Evolutionary conservation across 2,329 filamentous ascomycete species (phyloP).

Genomic region (Verticillium tricorpus): DNA sequence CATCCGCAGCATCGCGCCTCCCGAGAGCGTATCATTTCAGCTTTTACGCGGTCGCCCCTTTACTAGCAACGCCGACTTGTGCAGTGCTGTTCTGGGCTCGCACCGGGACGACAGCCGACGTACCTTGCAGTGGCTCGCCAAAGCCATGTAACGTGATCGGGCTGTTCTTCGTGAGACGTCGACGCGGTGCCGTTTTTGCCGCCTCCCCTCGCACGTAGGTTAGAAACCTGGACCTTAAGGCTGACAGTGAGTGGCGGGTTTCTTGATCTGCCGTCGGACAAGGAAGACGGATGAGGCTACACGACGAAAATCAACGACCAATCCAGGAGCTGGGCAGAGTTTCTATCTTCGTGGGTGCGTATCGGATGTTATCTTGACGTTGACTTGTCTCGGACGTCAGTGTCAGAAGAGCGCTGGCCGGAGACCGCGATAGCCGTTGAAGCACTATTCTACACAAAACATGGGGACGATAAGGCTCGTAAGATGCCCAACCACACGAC

Average conservation of each 20-base stretch:
- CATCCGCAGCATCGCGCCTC: conserved; percentile 10
- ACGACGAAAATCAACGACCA: background rate
- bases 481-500: background rate
- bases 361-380: background rate
- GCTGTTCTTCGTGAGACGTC: conserved; percentile 1
- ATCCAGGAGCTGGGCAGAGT: background rate
- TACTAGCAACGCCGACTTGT: background rate
- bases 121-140: conserved; percentile 4
- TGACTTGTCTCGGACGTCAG: background rate
- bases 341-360: background rate
- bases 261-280: background rate
- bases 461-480: background rate
- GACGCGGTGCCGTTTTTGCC: background rate
- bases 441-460: background rate
- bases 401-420: background rate
- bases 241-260: background rate
- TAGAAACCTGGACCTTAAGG: background rate
- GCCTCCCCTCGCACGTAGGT: background rate
- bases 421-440: background rate
- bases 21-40: conserved; percentile 5
- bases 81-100: background rate
- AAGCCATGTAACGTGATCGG: conserved; percentile 6
- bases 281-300: background rate
- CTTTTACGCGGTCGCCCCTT: background rate
- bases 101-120: background rate